Base-by-base conservation (phyloP, 106 monocot species). In the Phalaenopsis equestris region DNA sequence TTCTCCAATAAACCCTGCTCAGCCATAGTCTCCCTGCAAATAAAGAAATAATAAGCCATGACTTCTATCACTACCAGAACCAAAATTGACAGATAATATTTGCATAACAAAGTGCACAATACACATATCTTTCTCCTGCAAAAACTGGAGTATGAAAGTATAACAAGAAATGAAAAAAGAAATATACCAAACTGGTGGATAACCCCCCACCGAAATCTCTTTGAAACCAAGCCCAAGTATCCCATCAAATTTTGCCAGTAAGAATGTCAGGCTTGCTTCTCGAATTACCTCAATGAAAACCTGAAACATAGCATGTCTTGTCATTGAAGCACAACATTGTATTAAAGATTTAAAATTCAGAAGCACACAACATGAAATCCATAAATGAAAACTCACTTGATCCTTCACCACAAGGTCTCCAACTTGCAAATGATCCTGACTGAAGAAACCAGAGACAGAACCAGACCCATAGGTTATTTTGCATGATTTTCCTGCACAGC, bases 191-290 rank as follows among this genome's bases (percentile, higher is more conserved):
- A 96, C 41, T 17, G 96, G 90, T 1, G 91, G 88, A 56, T 81
- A 77, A 56, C 82, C 49, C n/a, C 84, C 93, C 56, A 86, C 90
- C 57, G 96, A 96, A 64, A 91, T 96, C 83, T 96, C 96, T 9
- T 81, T 79, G 80, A 88, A 96, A 72, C 96, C 96, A 77, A 96
- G 96, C 8, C 96, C 96, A 74, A 96, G 83, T 75, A 96, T 91
- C 5, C 96, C 96, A 83, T 96, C 96, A 79, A 91, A 93, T 77
- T 91, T 96, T 37, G 85, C 90, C 43, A 88, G 14, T 24, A 93
- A 4, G 73, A 96, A 93, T 72, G 85, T 47, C 30, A 88, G 67
- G 77, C 91, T 87, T 16, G 86, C 12, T 73, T 96, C 93, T 21
- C 82, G 80, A 67, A 91, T 96, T n/a, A 91, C 89, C 81, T 96